These are phyloP conservation scores for Colletotrichum sojae DNA, from an alignment of 2,329 filamentous ascomycete genomes.

Conservation along the genomic window DNA sequence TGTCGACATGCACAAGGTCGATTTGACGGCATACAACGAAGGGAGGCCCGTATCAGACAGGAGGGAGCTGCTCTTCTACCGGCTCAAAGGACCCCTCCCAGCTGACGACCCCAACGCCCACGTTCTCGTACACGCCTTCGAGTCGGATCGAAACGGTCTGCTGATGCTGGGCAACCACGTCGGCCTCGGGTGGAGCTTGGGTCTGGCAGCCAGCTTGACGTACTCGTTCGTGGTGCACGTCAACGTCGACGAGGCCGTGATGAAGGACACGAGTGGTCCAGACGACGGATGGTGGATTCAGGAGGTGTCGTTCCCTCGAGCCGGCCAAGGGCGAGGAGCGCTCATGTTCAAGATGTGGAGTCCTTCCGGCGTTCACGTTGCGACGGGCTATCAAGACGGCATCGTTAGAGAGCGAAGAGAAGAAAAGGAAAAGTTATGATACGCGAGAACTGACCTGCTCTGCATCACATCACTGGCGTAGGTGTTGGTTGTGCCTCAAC, in stretches of 20 bases:
- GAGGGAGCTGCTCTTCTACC: constrained; percentile 65
- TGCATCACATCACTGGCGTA: too few species aligned
- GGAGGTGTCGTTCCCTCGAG: constrained; percentile 64
- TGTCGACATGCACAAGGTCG: constrained; percentile 69
- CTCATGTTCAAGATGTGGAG: constrained; percentile 69
- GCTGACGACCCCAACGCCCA: constrained; percentile 59
- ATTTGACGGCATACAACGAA: constrained; percentile 62
- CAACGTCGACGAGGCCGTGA: constrained; percentile 62
- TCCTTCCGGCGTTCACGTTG: constrained; percentile 65
- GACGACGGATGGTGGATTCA: constrained; percentile 68
- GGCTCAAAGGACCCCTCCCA: constrained; percentile 60
- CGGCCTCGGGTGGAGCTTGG: constrained; percentile 60
- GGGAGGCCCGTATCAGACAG: constrained; percentile 58
- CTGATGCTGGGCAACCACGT: constrained; percentile 66
- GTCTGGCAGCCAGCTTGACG: constrained; percentile 61
- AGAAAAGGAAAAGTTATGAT: constrained; percentile 45
- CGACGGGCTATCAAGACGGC: constrained; percentile 69
- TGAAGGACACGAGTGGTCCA: constrained; percentile 50
- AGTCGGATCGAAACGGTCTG: constrained; percentile 68
- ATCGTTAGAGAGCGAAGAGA: constrained; percentile 48
- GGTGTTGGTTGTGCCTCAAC: too few species aligned
- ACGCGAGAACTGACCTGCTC: too few species aligned
- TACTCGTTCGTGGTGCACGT: constrained; percentile 68
- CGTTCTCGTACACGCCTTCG: constrained; percentile 64
- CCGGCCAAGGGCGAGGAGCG: constrained; percentile 61